A percentile compares a stretch with the other conserved stretches of the same genome.
These are phyloP conservation scores for Penicillium sp. DNA, from an alignment of 2,329 filamentous ascomycete species.

Conservation along the genomic window DNA sequence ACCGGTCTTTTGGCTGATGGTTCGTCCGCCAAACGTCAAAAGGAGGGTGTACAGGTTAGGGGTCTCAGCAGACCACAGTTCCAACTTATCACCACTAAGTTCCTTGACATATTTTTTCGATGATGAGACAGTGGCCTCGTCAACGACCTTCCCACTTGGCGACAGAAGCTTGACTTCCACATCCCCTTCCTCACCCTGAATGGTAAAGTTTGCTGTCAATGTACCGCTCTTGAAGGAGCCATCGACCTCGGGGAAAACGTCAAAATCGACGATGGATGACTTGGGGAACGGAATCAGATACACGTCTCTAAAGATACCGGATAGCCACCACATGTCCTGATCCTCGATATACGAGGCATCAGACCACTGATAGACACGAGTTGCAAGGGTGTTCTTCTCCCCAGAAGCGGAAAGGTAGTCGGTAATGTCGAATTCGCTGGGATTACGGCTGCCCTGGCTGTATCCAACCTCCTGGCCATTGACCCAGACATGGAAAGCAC, in stretches of 20 bases:
- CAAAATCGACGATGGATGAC: constrained; percentile 49
- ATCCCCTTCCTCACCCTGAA: constrained; percentile 54
- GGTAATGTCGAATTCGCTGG: constrained; percentile 68
- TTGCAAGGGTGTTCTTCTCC: constrained; percentile 55
- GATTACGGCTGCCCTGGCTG: constrained; percentile 66
- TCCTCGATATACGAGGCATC: constrained; percentile 70
- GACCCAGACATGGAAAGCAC: constrained; percentile 67
- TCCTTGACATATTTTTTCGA: too few relatives aligned
- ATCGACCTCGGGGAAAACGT: constrained; percentile 40
- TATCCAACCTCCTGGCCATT: constrained; percentile 66
- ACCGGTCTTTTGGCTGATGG: constrained; percentile 56
- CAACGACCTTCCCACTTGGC: not conserved
- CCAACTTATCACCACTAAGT: constrained; percentile 49
- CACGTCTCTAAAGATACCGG: constrained; percentile 67
- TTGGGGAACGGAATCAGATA: constrained; percentile 58
- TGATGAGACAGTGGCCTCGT: not conserved
- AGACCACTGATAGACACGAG: constrained; percentile 69
- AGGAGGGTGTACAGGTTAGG: constrained; percentile 60
- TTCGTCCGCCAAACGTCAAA: constrained; percentile 28
- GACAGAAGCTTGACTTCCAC: not conserved
- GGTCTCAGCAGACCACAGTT: constrained; percentile 68
- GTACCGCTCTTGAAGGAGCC: not conserved
- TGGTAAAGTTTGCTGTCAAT: constrained; percentile 50
- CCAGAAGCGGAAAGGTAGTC: constrained; percentile 35
- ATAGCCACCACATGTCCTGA: constrained; percentile 67